A percentile compares a stretch with the other conserved stretches of the same genome.
These are phyloP conservation scores for Bonia amplexicaulis DNA, from an alignment of 176 grass and related monocot species.

Conservation along the genomic window DNA sequence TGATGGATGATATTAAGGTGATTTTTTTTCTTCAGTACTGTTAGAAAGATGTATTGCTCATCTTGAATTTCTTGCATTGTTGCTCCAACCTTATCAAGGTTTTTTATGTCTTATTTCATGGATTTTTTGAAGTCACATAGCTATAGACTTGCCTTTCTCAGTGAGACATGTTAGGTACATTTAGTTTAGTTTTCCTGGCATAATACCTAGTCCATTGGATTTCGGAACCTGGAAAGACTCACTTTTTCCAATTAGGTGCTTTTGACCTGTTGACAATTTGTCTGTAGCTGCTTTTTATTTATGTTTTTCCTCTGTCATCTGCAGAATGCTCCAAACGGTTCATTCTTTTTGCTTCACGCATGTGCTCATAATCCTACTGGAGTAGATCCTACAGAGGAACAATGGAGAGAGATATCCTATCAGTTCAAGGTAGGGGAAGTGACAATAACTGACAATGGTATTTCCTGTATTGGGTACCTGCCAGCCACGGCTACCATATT, in stretches of 20 bases:
- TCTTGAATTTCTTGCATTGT: not conserved
- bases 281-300: not conserved
- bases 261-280: not conserved
- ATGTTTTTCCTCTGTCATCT: not conserved
- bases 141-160: not conserved
- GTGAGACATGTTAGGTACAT: not conserved
- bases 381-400: conserved; percentile 95
- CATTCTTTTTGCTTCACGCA: conserved; percentile 96
- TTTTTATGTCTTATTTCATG: not conserved
- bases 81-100: not conserved
- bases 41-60: not conserved
- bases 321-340: conserved; percentile 94
- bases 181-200: not conserved
- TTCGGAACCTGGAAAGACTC: not conserved
- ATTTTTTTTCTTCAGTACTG: conserved; percentile 4
- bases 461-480: not conserved
- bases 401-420: conserved; percentile 95
- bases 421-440: conserved; percentile 61
- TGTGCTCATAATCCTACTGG: conserved; percentile 99
- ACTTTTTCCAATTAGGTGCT: not conserved
- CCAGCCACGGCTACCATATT: not conserved
- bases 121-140: not conserved
- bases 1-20: conserved; percentile 97
- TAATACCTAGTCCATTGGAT: not conserved
- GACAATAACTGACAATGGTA: not conserved